These are phyloP conservation scores for Paratinospora sagittata DNA, from an alignment of 164 flowering plant genomes.

Conservation along the genomic window DNA sequence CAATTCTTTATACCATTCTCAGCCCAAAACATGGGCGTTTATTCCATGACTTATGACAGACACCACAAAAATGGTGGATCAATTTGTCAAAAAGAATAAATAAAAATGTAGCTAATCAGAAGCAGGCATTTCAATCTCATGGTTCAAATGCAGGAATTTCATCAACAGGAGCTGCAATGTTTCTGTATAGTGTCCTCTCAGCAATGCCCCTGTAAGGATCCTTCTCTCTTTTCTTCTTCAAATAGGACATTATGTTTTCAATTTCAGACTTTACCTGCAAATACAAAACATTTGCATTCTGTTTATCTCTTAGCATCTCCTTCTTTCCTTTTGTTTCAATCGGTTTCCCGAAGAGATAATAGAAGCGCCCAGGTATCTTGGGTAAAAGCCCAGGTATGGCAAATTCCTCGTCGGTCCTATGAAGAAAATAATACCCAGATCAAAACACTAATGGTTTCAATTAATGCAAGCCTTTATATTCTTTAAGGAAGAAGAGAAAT, in stretches of 20 bases:
- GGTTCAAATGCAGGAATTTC: conserved; percentile 42
- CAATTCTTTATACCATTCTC: no score
- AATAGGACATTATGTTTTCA: conserved; percentile 40
- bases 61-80: no score
- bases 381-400: no score
- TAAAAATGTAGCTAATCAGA: not conserved
- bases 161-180: conserved; percentile 22
- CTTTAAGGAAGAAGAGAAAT: not conserved
- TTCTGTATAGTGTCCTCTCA: conserved; percentile 46
- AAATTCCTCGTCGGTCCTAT: conserved; percentile 44
- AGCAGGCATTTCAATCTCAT: conserved; percentile 18
- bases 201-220: conserved; percentile 68
- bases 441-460: not conserved
- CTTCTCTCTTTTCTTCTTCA: conserved; percentile 65
- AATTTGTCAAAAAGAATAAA: no score
- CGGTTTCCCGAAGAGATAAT: conserved; percentile 82
- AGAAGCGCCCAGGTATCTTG: no score
- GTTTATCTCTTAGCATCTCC: conserved; percentile 40
- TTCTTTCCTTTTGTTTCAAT: conserved; percentile 54
- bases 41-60: no score
- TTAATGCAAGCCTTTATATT: not conserved
- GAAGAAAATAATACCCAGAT: not conserved
- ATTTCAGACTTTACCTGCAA: conserved; percentile 68
- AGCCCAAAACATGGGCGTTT: no score
- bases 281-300: conserved; percentile 46